These are phyloP conservation scores for Sclerotinia minor DNA, from an alignment of 2,329 filamentous ascomycete species.

Conservation along the genomic window DNA sequence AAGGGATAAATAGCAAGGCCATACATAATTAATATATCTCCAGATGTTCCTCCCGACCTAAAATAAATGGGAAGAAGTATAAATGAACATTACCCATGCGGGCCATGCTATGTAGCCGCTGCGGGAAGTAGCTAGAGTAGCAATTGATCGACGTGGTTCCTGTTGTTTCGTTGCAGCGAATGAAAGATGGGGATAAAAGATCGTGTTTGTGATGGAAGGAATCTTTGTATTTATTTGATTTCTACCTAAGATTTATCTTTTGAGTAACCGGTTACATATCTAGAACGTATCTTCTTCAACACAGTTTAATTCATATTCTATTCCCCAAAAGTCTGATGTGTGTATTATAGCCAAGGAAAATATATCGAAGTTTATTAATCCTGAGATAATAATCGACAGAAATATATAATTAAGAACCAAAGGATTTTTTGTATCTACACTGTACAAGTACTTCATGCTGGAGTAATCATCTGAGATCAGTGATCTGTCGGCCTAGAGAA, in stretches of 20 bases:
- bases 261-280: too few relatives aligned
- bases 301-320: neutral
- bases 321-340: neutral
- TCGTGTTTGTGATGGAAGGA: neutral
- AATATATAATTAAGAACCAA: neutral
- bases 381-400: neutral
- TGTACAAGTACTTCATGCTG: neutral
- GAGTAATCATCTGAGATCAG: too few relatives aligned
- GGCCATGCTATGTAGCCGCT: slow-evolving; percentile 10
- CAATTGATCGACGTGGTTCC: neutral
- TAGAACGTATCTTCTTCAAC: too few relatives aligned
- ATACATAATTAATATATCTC: neutral
- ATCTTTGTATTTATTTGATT: neutral
- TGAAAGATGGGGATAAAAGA: neutral
- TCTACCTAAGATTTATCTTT: neutral
- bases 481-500: neutral
- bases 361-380: neutral
- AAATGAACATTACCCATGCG: neutral
- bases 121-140: neutral
- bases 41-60: neutral
- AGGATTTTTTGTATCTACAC: neutral
- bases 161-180: neutral
- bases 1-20: neutral
- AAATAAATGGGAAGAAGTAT: neutral
- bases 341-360: neutral